Base-by-base conservation (phyloP, 352 stramenopile species). In the Aphanomyces euteiches region DNA sequence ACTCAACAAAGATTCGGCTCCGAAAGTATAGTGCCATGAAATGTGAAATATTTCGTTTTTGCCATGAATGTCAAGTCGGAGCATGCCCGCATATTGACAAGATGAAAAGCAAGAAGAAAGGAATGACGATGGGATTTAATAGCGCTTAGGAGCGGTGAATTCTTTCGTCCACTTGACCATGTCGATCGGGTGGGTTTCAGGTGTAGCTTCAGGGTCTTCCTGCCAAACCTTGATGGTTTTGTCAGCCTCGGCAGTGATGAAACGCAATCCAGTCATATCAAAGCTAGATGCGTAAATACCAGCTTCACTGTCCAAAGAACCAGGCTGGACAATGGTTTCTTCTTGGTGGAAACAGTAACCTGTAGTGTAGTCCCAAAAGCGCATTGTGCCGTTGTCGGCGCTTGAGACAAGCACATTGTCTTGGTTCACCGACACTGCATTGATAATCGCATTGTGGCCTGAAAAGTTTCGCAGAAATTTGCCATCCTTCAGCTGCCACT, bases 191-290 rank as follows among this genome's bases (percentile, higher is more conserved):
- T 99, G 88, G 45, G 85, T 96, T 68, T 99, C 87, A 61, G 97
- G 90, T n/a, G 90, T 98, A 0, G 97, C 96, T 6, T 92, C 82
- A 21, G 89, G 78, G 74, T 99, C 96, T 73, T 98, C 93, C 68
- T 98, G 96, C 96, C 96, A 99, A 71, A 99, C 97, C 73, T 99
- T 99, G 77, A 99, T 98, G 3, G 95, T 98, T 82, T 99, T 99
- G 82, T 99, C 98, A 0, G 96, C 97, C 78, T 99, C 97, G 67
- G 96, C 97, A 17, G 97, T 99, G 74, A 99, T 97, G 34, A 99
- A 88, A 28, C 98, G 90, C 83, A 93, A 63, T 45, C 97, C 97
- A 4, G 97, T 99, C 64, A 97, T 90, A 89, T 99, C 97, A 73
- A 99, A 99, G 4, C 90, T 89, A 5, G 88, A 92, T 7, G 94